Conservation (phyloP, 306 rosid genomes). For the Cicer cuneatum region DNA sequence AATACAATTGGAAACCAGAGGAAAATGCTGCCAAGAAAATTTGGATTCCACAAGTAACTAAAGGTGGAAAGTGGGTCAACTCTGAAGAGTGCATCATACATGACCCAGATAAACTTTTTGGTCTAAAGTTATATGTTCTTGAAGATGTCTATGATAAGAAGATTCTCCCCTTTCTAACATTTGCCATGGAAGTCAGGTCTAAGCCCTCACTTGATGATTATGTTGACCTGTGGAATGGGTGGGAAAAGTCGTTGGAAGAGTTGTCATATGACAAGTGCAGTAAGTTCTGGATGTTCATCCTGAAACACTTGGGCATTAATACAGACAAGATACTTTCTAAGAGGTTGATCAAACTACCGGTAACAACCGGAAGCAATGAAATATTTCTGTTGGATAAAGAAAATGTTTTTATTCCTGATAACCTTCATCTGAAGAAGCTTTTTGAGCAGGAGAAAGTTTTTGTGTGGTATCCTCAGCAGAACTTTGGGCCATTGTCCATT, state of each 20-base stretch:
- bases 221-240: slow-evolving; percentile 64
- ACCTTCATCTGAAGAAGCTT: slow-evolving; percentile 67
- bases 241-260: slow-evolving; percentile 57
- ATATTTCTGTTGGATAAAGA: slow-evolving; percentile 54
- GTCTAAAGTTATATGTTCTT: slow-evolving; percentile 53
- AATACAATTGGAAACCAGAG: slow-evolving; percentile 54
- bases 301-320: slow-evolving; percentile 45
- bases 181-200: slow-evolving; percentile 49
- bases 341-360: slow-evolving; percentile 64
- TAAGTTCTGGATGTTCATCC: slow-evolving; percentile 72
- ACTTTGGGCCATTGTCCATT: slow-evolving; percentile 48
- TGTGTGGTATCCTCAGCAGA: slow-evolving; percentile 72
- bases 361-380: slow-evolving; percentile 43
- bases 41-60: slow-evolving; percentile 59
- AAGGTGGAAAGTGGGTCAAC: slow-evolving; percentile 53
- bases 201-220: slow-evolving; percentile 64
- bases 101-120: slow-evolving; percentile 64
- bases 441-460: slow-evolving; percentile 58
- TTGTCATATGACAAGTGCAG: slow-evolving; percentile 57
- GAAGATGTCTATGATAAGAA: slow-evolving; percentile 47
- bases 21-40: slow-evolving; percentile 46
- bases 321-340: slow-evolving; percentile 47
- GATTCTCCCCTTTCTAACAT: slow-evolving; percentile 53
- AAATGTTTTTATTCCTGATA: slow-evolving; percentile 70
- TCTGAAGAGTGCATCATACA: slow-evolving; percentile 56